These are phyloP conservation scores for Vicia sativa DNA, from an alignment of 306 rosid genomes.

Conservation along the genomic window DNA sequence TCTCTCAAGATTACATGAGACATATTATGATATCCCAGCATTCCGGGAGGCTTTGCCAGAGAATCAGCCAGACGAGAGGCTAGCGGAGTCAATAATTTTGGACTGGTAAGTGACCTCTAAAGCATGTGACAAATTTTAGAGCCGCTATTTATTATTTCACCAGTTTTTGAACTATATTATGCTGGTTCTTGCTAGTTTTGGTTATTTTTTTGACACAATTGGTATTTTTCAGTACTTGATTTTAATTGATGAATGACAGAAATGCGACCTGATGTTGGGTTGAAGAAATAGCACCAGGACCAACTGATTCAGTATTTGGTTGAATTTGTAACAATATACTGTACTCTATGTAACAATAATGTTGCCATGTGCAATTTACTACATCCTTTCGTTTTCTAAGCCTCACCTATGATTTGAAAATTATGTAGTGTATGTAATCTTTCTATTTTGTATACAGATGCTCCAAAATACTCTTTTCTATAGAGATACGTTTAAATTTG, in stretches of 20 bases:
- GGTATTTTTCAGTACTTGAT: not conserved
- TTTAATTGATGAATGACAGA: slow-evolving; percentile 31
- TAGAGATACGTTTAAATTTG: too few species aligned
- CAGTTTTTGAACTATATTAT: slow-evolving; percentile 3
- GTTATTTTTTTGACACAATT: not conserved
- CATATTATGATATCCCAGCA: slow-evolving; percentile 60
- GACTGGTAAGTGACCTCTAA: slow-evolving; percentile 25
- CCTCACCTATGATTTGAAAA: too few species aligned
- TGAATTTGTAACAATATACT: slow-evolving; percentile 4
- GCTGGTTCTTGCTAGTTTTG: not conserved
- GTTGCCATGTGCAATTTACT: too few species aligned
- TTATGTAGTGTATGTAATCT: too few species aligned
- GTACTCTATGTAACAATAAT: slow-evolving; percentile 21
- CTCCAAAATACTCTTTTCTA: too few species aligned
- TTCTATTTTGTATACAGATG: too few species aligned
- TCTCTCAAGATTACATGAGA: slow-evolving; percentile 61
- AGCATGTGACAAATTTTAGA: not conserved
- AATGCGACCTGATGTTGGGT: not conserved
- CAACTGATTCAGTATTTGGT: not conserved
- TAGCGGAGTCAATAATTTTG: slow-evolving; percentile 39
- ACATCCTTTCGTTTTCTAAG: too few species aligned
- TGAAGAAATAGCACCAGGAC: slow-evolving; percentile 24
- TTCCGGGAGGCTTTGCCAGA: slow-evolving; percentile 69
- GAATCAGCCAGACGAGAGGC: slow-evolving; percentile 66
- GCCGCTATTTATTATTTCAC: too few species aligned